Evolutionary conservation across 2,329 filamentous ascomycete genomes (phyloP), one percentile per base, ranked within the genome.

Genomic region (Aspergillus oerlinghausenensis): DNA sequence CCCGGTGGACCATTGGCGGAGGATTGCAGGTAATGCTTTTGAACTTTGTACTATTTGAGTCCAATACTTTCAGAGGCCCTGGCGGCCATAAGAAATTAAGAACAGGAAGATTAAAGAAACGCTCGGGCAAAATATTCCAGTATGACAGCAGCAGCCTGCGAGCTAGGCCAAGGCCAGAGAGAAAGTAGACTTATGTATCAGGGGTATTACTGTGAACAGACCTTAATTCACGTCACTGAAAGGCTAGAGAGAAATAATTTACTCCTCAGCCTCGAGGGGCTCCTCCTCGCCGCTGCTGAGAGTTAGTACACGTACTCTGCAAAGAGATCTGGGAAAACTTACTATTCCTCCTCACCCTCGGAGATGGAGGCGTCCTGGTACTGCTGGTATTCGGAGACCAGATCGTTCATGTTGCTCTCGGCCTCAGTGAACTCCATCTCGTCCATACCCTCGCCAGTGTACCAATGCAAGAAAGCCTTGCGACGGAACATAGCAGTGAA

Each of bases 391-490:
- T 99, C 94, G 61, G 92, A 96, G 72, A 99, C 93, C 75, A 99
- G 84, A 80, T 99, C 94, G 84, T 99, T 97, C 94, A 99, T 97
- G 86, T 99, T 99, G 82, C 90, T 96, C 88, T 99, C 94, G 70
- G 94, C 94, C 86, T 99, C 94, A 76, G 94, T 99, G 85, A 99
- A 99, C 84, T 99, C 94, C 94, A 99, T 97, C 88, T 99, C 94
- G 82, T 99, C 94, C 94, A 99, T 99, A 83, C 94, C 94, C 86
- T 99, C 94, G 75, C 92, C 92, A 87, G 94, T 99, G 84, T 99
- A 99, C 94, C 94, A 99, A 85, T 97, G 94, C 87, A 99, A 90
- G 92, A 99, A 99, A 88, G 94, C 94, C 90, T 97, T 99, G 82
- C 94, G 92, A 83, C 94, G 87, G 89, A 99, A 99, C 94, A 99